Evolutionary conservation across 192 early-diverging fungal genomes (phyloP), one percentile per base, ranked within the genome.

Genomic region (Coemansia sp.): DNA sequence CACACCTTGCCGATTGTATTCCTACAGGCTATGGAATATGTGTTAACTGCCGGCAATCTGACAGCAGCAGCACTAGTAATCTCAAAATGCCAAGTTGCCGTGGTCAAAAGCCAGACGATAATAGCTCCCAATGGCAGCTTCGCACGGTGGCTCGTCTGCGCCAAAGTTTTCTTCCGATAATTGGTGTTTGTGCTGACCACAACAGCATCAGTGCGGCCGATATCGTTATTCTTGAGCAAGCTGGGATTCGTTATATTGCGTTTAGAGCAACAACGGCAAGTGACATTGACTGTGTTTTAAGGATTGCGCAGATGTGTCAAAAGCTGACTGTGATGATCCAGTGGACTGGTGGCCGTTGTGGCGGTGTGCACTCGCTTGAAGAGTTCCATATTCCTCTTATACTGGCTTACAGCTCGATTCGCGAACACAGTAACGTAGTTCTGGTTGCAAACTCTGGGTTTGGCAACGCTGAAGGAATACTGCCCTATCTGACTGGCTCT

Each of bases 331-430:
- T 98, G 16, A 85, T 96, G 54, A 78, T 96, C 66, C 94, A 98
- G 78, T 98, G 96, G 96, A 95, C 94, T 26, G 96, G 96, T 74
- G 96, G 96, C 16, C 90, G 96, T 72, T 92, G 89, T 49, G 95
- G 95, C 66, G 96, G 96, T 10, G 91, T 91, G 73, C 96, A 98
- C 85, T 93, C 91, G 62, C 91, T 93, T 51, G 96, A 96, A 72
- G 95, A 98, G 77, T 91, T 96, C 85, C 93, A 96, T 74, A 83
- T 86, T 66, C 92, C 94, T 43, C 64, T 95, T 5, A 89, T 92
- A 71, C 91, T 88, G 6, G 39, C 9, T 7, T 97, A 95, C 57
- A 87, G 90, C 83, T 89, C 88, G 54, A 93, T 98, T 48, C 90
- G 96, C 78, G 85, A 85, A 18, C 87, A 88, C 51, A 32, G 76